Base-by-base conservation (phyloP, 495 filamentous ascomycete genomes). In the Penicillium verhagenii region DNA sequence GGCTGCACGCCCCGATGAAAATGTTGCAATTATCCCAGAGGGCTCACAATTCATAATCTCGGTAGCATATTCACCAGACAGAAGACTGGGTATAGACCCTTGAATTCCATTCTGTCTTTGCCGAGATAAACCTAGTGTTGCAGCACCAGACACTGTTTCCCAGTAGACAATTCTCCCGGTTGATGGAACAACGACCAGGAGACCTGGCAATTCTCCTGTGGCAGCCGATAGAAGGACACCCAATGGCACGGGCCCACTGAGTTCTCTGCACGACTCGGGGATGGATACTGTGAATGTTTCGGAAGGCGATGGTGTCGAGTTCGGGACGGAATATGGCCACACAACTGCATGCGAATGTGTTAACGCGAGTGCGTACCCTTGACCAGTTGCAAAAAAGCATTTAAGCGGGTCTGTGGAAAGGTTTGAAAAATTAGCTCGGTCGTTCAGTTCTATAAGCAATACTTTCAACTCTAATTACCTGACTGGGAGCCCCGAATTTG, bases 111-210 rank as follows among this genome's bases (percentile, higher is more conserved):
- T 83, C 58, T 85, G 85, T 64, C 86, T 89, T 58, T 94, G 87
- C 44, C 86, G 82, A 42, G 89, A 83, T 24, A 91, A 80, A 54
- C 87, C 88, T 11, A 91, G 69, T 6, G 86, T 87, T 23, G 89
- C 84, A 23, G 90, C 91, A 69, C 83, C 88, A 18, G 92, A 87
- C 44, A 97, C 86, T 23, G 89, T 91, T 66, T 97, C 95, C 93
- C 92, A 99, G 70, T 92, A 99, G 31, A 87, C 83, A 43, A 97
- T 82, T 66, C 85, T 93, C 25, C 94, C 94, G 29, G 79, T 91
- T 16, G 80, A 80, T 1, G 92, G 91, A 72, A 90, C 86, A 10
- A 99, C 77, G 11, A 96, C 76, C 18, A 98, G 82, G 11, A 97
- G 74, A 2, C 92, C 94, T 3, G 93, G 89, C 39, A 91, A 88